Base-by-base conservation (phyloP, 2,329 filamentous ascomycete genomes). In the Fonsecaea nubica region DNA sequence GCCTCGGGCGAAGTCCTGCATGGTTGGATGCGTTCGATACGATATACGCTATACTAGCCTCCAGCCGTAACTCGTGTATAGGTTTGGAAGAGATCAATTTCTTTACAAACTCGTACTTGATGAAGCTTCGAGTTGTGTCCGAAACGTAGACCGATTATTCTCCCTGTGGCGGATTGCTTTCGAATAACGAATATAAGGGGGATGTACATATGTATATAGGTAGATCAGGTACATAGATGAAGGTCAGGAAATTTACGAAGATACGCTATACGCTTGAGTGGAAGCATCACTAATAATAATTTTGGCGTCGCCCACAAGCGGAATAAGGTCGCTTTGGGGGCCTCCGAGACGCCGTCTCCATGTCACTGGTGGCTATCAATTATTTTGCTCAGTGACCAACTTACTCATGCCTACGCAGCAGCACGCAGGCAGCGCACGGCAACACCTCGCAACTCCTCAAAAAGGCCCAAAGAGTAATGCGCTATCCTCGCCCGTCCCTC, bases 321-420 rank as follows among this genome's bases (percentile, higher is more conserved):
- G 45, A 25, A 50, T 50, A 30, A 50, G 45, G 40, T 18, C 40
- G 4, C 38, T 42, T 2, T 42, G 12, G 38, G 38, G n/a, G 38
- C 15, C 40, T 45, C 6, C n/a, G 40, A 18, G 15, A 6, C 40
- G 40, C 40, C 40, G 25, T 45, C 40, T 18, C 40, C 40, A 42
- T 42, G 40, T 42, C 40, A 25, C 32, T 33, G 25, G 25, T 2
- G 25, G 25, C 25, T 7, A 21, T 54, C 18, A 30, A 35, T 35
- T 35, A 18, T 50, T 50, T 50, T 18, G 21, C 45, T 50, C n/a
- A 50, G 8, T 25, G 45, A 50, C 18, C 15, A 4, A 42, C 15
- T 62, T 57, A 45, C 38, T 45, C 52, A 63, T 63, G 53, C n/a
- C 35, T 57, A 52, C 2, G 52, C 33, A 21, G 30, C 33, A 35